phyloP scores from a whole-genome alignment of 2,329 filamentous ascomycete species.

The Biscogniauxia marginata region DNA sequence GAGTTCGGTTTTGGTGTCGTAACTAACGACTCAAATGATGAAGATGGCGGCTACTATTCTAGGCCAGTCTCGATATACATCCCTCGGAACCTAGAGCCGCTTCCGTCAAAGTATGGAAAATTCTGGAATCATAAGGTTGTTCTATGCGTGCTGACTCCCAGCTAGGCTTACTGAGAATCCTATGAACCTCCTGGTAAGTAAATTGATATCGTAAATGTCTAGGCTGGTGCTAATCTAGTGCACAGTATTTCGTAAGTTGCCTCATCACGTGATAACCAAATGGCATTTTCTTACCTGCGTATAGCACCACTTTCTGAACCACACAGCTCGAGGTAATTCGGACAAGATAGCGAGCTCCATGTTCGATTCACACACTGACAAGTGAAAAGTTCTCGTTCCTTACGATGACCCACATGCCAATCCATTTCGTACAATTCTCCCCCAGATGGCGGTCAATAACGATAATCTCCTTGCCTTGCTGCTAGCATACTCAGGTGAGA shows the following conservation, averaged over 20 bases:
- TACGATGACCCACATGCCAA: constrained; percentile 54
- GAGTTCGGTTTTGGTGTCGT: constrained; percentile 50
- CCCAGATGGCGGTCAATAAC: constrained; percentile 64
- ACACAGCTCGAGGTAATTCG: constrained; percentile 67
- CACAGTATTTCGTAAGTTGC: constrained; percentile 47
- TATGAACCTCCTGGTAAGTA: constrained; percentile 68
- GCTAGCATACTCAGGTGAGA: constrained; percentile 67
- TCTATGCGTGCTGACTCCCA: constrained; percentile 27
- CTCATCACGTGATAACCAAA: not conserved
- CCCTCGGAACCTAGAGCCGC: constrained; percentile 45
- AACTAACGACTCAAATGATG: constrained; percentile 51
- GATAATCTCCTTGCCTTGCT: constrained; percentile 73
- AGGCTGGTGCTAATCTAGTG: constrained; percentile 19
- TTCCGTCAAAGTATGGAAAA: constrained; percentile 42
- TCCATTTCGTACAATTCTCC: constrained; percentile 49
- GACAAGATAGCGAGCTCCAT: constrained; percentile 55
- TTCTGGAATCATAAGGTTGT: not conserved
- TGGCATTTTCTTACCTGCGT: constrained; percentile 29
- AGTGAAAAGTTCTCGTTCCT: constrained; percentile 48
- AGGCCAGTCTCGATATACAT: constrained; percentile 63
- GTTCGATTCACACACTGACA: constrained; percentile 40
- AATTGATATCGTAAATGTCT: not conserved
- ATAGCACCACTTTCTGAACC: constrained; percentile 68
- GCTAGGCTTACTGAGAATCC: constrained; percentile 65
- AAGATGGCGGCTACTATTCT: constrained; percentile 66